Evolutionary conservation across 768 basidiomycete species (phyloP), one percentile per base, ranked within the genome.

Genomic region (Xanthoconium purpureum): DNA sequence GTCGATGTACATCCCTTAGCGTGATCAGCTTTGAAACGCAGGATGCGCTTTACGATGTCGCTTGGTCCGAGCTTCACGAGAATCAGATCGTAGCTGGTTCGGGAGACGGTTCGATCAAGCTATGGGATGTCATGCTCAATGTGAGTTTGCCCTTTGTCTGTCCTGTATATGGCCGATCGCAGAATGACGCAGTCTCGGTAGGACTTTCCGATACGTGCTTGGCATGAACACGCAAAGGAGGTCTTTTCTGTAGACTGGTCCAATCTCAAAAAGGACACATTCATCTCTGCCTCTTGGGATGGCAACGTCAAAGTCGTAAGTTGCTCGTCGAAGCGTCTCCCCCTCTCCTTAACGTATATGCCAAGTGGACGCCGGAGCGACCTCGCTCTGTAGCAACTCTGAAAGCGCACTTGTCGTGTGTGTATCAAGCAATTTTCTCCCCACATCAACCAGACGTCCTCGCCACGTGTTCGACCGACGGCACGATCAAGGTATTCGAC

Each of bases 201-300:
- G 94, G 89, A 93, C 63, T 82, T 88, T 52, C 95, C 96, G 2
- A 88, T 98, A 61, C 84, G 86, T 58, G 84, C 83, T 47, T 98
- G 96, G 95, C 89, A 92, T 64, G 96, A 98, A 72, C 96, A 98
- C 72, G 84, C 87, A 13, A 84, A 87, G 48, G 96, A 98, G 70
- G 92, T 94, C 8, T 94, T 91, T 76, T 89, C 88, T 12, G 84
- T 98, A 6, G 92, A 98, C 71, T 98, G 96, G 95, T 94, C 89
- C 59, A 98, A 97, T 73, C 71, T 95, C 58, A 85, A 87, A 64
- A 97, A 96, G 69, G 89, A 93, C 60, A 82, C 82, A 1, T 95
- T 97, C 69, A 83, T 80, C 10, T 94, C 94, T 12, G 82, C 91
- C 28, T 91, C 88, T 13, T 98, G 95, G 95, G 96, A 98, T 66